Percentiles rank a stretch among this genome's conserved stretches.
phyloP scores from a whole-genome alignment of 176 grass and related monocot genomes.

The Melocanna baccifera region DNA sequence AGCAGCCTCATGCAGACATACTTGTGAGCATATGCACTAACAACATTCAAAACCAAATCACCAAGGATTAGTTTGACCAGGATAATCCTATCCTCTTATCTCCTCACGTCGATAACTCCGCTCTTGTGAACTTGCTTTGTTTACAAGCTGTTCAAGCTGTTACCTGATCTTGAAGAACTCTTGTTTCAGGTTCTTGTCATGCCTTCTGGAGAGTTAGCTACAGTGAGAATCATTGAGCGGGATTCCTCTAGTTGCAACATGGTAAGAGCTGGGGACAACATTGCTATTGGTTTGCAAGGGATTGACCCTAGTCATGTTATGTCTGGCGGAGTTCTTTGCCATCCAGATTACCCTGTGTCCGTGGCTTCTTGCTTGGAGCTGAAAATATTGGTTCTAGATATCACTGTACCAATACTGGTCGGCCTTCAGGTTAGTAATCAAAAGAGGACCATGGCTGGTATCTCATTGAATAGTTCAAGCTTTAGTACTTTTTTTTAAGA shows the following conservation, averaged over 20 bases:
- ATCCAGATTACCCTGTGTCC: slow-evolving; percentile 58
- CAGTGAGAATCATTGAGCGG: slow-evolving; percentile 52
- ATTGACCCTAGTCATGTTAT: slow-evolving; percentile 49
- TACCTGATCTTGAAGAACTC: not conserved
- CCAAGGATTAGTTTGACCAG: no score
- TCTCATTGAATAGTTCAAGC: not conserved
- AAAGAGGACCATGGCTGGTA: not conserved
- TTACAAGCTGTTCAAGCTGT: not conserved
- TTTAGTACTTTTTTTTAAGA: not conserved
- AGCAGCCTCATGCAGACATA: no score
- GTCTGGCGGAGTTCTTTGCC: slow-evolving; percentile 63
- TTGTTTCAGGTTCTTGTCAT: slow-evolving; percentile 67
- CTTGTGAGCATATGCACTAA: no score
- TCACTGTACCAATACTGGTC: slow-evolving; percentile 55
- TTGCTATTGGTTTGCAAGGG: slow-evolving; percentile 66
- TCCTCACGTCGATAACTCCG: no score
- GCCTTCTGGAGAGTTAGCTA: slow-evolving; percentile 58
- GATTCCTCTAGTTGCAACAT: slow-evolving; percentile 46
- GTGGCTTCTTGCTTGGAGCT: slow-evolving; percentile 63
- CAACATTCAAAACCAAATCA: no score
- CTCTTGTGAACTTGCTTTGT: not conserved
- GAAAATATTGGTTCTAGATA: slow-evolving; percentile 76
- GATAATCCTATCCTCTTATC: no score
- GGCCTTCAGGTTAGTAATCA: slow-evolving; percentile 61
- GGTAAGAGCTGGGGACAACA: slow-evolving; percentile 72